phyloP scores from a whole-genome alignment of 352 stramenopile species.

The Globisporangium cylindrosporum region DNA sequence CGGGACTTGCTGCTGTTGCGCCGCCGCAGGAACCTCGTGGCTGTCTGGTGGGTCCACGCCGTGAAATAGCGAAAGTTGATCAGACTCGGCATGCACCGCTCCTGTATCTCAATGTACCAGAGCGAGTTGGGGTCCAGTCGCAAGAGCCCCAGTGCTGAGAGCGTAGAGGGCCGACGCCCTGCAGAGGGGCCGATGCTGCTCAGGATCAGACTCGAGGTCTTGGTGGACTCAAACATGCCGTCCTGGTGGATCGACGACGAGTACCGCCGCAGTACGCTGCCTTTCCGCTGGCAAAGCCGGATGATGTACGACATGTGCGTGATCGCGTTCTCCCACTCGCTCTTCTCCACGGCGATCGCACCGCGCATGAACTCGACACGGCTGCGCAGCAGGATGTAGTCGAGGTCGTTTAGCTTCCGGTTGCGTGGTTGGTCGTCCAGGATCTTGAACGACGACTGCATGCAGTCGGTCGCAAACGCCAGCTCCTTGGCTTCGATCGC shows the following conservation, averaged over 20 bases:
- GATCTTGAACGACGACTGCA: slow-evolving; percentile 72
- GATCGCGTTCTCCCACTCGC: slow-evolving; percentile 59
- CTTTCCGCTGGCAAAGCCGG: slow-evolving; percentile 60
- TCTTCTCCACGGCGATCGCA: slow-evolving; percentile 66
- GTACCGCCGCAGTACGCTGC: slow-evolving; percentile 51
- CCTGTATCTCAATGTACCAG: slow-evolving; percentile 23
- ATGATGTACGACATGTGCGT: slow-evolving; percentile 66
- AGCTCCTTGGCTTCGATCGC: slow-evolving; percentile 56
- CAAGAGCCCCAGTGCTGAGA: not conserved
- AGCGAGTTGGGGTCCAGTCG: slow-evolving; percentile 15
- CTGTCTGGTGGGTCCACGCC: slow-evolving; percentile 14
- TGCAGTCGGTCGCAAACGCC: slow-evolving; percentile 67
- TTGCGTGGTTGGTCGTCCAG: slow-evolving; percentile 40
- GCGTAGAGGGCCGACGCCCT: not conserved
- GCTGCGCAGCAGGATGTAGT: slow-evolving; percentile 55
- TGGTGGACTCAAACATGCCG: slow-evolving; percentile 26
- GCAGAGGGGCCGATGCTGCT: slow-evolving; percentile 21
- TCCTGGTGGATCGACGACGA: slow-evolving; percentile 42
- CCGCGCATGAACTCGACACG: slow-evolving; percentile 77
- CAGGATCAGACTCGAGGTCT: slow-evolving; percentile 17
- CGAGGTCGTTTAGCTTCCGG: slow-evolving; percentile 50
- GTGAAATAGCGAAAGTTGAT: slow-evolving; percentile 43
- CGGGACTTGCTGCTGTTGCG: not conserved
- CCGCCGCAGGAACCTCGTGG: not conserved
- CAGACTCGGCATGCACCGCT: slow-evolving; percentile 39